These are phyloP conservation scores for Botrytis tulipae DNA, from an alignment of 2,329 filamentous ascomycete species.

Conservation along the genomic window DNA sequence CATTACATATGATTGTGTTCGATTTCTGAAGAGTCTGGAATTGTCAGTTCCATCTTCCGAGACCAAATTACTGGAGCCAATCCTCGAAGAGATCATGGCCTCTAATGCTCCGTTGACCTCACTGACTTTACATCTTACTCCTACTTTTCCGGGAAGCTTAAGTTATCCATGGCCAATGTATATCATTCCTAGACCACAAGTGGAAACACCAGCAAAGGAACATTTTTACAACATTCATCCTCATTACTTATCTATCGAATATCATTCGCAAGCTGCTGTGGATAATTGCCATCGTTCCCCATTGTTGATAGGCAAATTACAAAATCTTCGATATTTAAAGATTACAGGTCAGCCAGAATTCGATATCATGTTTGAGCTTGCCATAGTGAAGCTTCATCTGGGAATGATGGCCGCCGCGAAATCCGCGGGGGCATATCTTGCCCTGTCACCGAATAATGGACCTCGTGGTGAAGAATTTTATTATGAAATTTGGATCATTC, in stretches of 20 bases:
- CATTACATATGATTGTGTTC: slow-evolving; percentile 12
- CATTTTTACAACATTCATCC: slow-evolving; percentile 18
- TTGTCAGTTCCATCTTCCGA: slow-evolving; percentile 15
- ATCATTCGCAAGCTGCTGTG: slow-evolving; percentile 18
- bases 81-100: slow-evolving; percentile 11
- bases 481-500: slow-evolving; percentile 20
- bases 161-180: slow-evolving; percentile 19
- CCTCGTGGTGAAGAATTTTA: slow-evolving; percentile 18
- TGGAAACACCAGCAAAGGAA: slow-evolving; percentile 16
- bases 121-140: slow-evolving; percentile 10
- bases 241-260: slow-evolving; percentile 12
- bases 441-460: slow-evolving; percentile 19
- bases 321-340: slow-evolving; percentile 15
- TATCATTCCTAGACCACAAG: slow-evolving; percentile 10
- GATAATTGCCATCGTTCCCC: slow-evolving; percentile 12
- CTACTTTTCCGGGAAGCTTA: slow-evolving; percentile 15
- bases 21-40: slow-evolving; percentile 16
- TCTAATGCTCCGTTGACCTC: slow-evolving; percentile 13
- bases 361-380: slow-evolving; percentile 16
- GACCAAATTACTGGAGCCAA: slow-evolving; percentile 6
- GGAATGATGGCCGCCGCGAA: slow-evolving; percentile 19
- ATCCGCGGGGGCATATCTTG: background rate
- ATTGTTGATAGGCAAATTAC: slow-evolving; percentile 16
- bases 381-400: slow-evolving; percentile 18
- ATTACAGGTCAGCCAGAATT: slow-evolving; percentile 19